Evolutionary conservation across 805 yeast species (phyloP), one percentile per base, ranked within the genome.

Genomic region (Nadsonia fulvescens): DNA sequence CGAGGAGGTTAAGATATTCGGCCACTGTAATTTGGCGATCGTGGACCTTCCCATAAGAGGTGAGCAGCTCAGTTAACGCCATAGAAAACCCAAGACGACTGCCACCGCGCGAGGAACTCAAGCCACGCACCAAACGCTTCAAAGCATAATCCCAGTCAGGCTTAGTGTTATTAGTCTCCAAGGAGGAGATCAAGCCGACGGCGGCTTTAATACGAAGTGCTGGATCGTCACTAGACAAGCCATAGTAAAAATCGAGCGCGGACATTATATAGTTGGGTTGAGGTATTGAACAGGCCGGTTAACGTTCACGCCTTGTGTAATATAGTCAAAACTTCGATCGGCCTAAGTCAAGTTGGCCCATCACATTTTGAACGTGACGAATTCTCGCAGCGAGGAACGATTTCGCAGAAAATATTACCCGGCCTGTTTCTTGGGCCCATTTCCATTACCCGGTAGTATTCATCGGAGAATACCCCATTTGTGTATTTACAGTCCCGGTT

Each of bases 51-150:
- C 25, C 25, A 9, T 22, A 27, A 13, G 22, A 18, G 18, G 25
- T 14, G 22, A 52, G 33, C 7, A 52, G 34, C 46, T 86, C 95
- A 0, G 83, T 67, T 22, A 86, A 51, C 23, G 93, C 86, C 61
- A 79, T 66, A 2, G 93, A 77, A 42, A 74, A 86, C 4, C 96
- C 96, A 15, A 78, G 51, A 30, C 95, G 58, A 1, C 93, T 89
- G 24, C 81, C 62, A 13, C 76, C 91, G 40, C 89, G 65, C 9
- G 82, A 63, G 5, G 93, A 75, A 4, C 81, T 58, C 16, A 86
- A 53, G 27, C 96, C 95, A 35, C 70, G 72, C 36, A 79, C 63
- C 34, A 86, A 56, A 42, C 96, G 62, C 34, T 66, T 66, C 29
- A 78, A 49, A 0, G 92, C 89, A 44, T 86, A 86, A 25, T 64